These are phyloP conservation scores for Moricandia arvensis DNA, from an alignment of 345 rosid genomes.

Conservation along the genomic window DNA sequence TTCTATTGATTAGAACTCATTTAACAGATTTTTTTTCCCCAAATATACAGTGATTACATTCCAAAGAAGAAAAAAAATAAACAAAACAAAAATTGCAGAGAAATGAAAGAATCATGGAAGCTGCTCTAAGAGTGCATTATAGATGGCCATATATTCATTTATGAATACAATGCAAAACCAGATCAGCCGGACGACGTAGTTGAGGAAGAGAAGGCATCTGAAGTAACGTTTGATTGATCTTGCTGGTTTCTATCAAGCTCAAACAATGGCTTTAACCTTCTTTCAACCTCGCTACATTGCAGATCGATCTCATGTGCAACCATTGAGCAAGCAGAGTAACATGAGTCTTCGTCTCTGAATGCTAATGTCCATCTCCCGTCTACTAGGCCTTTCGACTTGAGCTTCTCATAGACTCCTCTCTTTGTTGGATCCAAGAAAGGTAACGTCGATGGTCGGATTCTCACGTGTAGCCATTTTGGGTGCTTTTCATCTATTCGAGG, in stretches of 20 bases:
- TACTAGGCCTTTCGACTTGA: conserved; percentile 59
- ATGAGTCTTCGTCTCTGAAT: conserved; percentile 75
- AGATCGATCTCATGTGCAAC: conserved; percentile 55
- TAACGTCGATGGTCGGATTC: conserved; percentile 78
- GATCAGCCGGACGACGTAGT: conserved; percentile 11
- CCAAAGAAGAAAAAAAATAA: conserved; percentile 7
- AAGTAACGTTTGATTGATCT: conserved; percentile 34
- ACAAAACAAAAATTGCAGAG: conserved; percentile 30
- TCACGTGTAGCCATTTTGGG: conserved; percentile 79
- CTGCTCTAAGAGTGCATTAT: conserved; percentile 47
- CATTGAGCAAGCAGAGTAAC: conserved; percentile 73
- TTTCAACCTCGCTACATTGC: conserved; percentile 71
- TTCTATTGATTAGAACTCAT: too few species aligned
- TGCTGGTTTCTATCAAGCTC: conserved; percentile 46
- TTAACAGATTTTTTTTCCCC: not conserved
- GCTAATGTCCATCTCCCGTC: conserved; percentile 98
- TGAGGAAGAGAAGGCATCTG: conserved; percentile 21
- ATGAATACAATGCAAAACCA: conserved; percentile 19
- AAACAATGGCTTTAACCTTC: conserved; percentile 64
- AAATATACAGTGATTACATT: not conserved
- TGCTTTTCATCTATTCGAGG: conserved; percentile 83
- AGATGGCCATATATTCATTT: conserved; percentile 39
- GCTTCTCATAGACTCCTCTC: conserved; percentile 40
- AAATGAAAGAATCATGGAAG: conserved; percentile 48
- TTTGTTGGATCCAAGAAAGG: conserved; percentile 62